These are phyloP conservation scores for Alternaria conjuncta DNA, from an alignment of 2,329 filamentous ascomycete species.

Conservation along the genomic window DNA sequence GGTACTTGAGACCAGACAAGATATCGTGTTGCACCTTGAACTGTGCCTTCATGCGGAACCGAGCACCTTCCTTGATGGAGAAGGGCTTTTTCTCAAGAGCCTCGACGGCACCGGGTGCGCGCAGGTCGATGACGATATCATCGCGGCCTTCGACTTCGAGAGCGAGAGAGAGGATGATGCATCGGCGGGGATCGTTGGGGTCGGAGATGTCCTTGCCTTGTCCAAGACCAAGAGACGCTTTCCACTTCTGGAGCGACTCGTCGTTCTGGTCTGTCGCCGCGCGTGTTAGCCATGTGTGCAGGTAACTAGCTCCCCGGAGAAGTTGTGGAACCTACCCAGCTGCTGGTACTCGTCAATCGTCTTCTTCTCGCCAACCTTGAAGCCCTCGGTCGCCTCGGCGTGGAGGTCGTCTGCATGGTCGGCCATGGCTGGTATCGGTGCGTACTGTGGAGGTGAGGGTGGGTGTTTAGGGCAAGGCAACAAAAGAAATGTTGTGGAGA, in stretches of 20 bases:
- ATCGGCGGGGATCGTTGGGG: slow-evolving; percentile 80
- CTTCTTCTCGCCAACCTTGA: slow-evolving; percentile 99
- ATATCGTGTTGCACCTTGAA: slow-evolving; percentile 99
- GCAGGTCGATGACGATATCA: slow-evolving; percentile 90
- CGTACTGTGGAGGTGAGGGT: background rate
- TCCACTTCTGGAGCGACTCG: slow-evolving; percentile 96
- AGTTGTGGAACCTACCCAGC: slow-evolving; percentile 71
- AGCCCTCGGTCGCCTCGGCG: slow-evolving; percentile 89
- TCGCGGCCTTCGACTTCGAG: slow-evolving; percentile 82
- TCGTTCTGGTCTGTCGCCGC: slow-evolving; percentile 69
- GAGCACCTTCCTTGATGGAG: slow-evolving; percentile 93
- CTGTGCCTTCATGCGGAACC: slow-evolving; percentile 90
- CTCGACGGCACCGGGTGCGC: slow-evolving; percentile 72
- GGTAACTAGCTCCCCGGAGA: background rate
- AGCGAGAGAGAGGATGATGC: slow-evolving; percentile 89
- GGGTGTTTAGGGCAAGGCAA: slow-evolving; percentile 2
- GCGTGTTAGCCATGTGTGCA: slow-evolving; percentile 9
- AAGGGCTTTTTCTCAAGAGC: slow-evolving; percentile 91
- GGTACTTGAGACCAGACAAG: slow-evolving; percentile 91
- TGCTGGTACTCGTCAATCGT: slow-evolving; percentile 92
- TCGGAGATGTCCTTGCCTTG: slow-evolving; percentile 60
- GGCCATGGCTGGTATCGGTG: slow-evolving; percentile 32
- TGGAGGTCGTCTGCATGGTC: slow-evolving; percentile 76
- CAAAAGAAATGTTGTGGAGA: slow-evolving; percentile 15
- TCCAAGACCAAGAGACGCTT: slow-evolving; percentile 89